A percentile compares a stretch with the other conserved stretches of the same genome.
Evolutionary conservation across 202 grass and related monocot species (phyloP).

Genomic region (Setaria viridis): DNA sequence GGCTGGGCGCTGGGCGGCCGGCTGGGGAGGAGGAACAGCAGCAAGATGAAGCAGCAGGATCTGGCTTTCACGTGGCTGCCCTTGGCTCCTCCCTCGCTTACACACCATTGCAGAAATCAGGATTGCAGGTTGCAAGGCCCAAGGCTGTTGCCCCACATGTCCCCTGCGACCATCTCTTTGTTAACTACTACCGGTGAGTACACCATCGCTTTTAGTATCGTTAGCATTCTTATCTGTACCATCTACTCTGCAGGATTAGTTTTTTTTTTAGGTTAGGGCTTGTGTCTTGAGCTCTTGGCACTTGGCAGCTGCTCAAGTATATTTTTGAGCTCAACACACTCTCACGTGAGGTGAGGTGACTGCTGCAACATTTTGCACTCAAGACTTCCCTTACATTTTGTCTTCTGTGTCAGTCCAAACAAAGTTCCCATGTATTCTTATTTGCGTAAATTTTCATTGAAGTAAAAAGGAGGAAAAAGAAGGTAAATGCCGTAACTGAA

Average conservation of each 20-base stretch:
- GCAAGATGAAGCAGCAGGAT: conserved; percentile 27
- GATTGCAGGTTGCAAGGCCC: conserved; percentile 45
- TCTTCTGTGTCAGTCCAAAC: neutral
- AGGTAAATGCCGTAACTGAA: neutral
- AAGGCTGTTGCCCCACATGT: conserved; percentile 47
- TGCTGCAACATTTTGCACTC: neutral
- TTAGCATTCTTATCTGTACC: conserved; percentile 27
- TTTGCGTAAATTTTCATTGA: neutral
- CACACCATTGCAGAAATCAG: conserved; percentile 1
- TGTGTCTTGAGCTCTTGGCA: conserved; percentile 10
- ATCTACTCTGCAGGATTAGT: conserved; percentile 17
- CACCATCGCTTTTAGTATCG: conserved; percentile 25
- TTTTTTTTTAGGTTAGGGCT: neutral
- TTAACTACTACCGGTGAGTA: conserved; percentile 33
- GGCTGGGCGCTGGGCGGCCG: neutral
- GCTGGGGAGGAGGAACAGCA: conserved; percentile 28
- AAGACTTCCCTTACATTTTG: neutral
- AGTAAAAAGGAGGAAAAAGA: too few species aligned
- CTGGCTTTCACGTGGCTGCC: conserved; percentile 53
- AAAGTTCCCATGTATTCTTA: neutral
- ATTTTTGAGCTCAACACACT: conserved; percentile 8
- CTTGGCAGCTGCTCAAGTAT: conserved; percentile 11
- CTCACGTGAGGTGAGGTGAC: neutral
- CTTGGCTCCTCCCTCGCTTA: neutral
- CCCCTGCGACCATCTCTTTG: conserved; percentile 41